Percentiles rank a stretch among this genome's conserved stretches.
Evolutionary conservation across 1,139 yeast genomes (phyloP).

Genomic region (Lipomyces yarrowii): DNA sequence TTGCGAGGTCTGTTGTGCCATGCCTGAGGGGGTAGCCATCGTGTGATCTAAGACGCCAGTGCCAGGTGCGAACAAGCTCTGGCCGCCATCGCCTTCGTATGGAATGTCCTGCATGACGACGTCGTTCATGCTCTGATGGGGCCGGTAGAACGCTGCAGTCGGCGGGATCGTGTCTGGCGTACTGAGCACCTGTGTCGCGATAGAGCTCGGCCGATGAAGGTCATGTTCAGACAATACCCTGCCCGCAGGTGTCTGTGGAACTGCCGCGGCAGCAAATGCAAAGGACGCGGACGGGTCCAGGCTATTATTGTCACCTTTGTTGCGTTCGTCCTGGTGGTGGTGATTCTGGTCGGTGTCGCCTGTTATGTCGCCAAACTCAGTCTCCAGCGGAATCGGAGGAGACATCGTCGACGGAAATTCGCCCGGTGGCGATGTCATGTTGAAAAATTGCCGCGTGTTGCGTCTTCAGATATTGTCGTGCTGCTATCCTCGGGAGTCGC

Average conservation of each 20-base stretch:
- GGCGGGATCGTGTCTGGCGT: constrained; percentile 16
- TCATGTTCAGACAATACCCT: constrained; percentile 2
- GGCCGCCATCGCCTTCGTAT: not conserved
- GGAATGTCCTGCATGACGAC: constrained; percentile 10
- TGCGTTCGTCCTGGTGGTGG: not conserved
- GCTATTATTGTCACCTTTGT: not conserved
- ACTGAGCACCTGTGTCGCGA: constrained; percentile 8
- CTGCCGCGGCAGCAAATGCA: constrained; percentile 2
- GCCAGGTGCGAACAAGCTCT: not conserved
- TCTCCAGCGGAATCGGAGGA: constrained; percentile 1
- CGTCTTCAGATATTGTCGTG: not conserved
- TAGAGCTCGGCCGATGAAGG: not conserved
- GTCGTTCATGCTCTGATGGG: not conserved
- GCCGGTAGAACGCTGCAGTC: constrained; percentile 9
- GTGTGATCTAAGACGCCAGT: not conserved
- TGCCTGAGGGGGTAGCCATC: not conserved
- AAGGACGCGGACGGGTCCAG: not conserved
- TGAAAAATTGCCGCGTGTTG: not conserved
- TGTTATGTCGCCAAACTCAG: not conserved
- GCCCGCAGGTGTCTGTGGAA: constrained; percentile 2
- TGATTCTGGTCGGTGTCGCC: not conserved
- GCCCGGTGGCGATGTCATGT: constrained; percentile 7
- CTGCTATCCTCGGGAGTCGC: not conserved
- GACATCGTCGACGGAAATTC: constrained; percentile 9
- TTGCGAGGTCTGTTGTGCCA: not conserved